Base-by-base conservation (phyloP, 345 rosid species). In the Mallotus nudiflorus region DNA sequence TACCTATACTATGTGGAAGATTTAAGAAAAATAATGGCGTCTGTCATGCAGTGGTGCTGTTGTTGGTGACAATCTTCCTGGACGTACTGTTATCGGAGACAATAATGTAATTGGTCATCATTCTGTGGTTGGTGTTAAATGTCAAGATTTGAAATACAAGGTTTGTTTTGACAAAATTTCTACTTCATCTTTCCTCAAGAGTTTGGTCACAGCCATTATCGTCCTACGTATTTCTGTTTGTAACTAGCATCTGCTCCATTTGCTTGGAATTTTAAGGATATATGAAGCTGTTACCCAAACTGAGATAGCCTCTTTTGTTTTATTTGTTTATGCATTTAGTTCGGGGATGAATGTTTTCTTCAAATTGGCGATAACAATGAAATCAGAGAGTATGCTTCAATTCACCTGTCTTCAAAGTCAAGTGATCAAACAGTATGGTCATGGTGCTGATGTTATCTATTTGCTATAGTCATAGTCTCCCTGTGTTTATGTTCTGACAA, bases 131-230 rank as follows among this genome's bases (percentile, higher is more conserved):
- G 99, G 97, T 62, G 80, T 85, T 65, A 90, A 94, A 84, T 94
- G 99, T 78, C 99, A 94, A 76, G 97, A 91, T 80, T 65, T 87
- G 84, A 94, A 94, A 77, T 94, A 88, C 83, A 75, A 87, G 97
- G 99, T 90, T 60, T 45, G 56, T 65, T 71, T 40, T 46, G n/a
- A n/a, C n/a, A n/a, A n/a, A n/a, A n/a, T n/a, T n/a, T n/a, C n/a
- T n/a, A n/a, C n/a, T n/a, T n/a, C n/a, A n/a, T n/a, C n/a, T n/a
- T n/a, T n/a, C n/a, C n/a, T n/a, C n/a, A n/a, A n/a, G n/a, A n/a
- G n/a, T 35, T 6, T 65, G 24, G 29, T 51, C 35, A 27, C 35
- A 55, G 35, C n/a, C 35, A 27, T 35, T 33, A 4, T 35, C 27
- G 22, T 50, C 49, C 31, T 35, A 48, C n/a, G n/a, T n/a, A 31